Evolutionary conservation across 768 basidiomycete species (phyloP).

Genomic region (Kwoniella sp.): DNA sequence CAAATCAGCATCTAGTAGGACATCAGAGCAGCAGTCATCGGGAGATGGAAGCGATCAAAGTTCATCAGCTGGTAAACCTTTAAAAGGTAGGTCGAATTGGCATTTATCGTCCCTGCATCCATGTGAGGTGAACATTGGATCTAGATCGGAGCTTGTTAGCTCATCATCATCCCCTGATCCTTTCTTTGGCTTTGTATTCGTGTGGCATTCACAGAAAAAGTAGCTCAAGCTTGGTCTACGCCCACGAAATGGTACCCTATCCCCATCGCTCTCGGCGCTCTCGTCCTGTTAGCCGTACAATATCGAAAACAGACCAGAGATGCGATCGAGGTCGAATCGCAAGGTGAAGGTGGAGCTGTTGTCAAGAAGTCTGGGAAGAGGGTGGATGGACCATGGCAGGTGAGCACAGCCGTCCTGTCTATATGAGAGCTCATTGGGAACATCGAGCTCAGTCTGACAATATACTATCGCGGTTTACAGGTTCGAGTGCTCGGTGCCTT

Average conservation of each 20-base stretch:
- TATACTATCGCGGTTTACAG: constrained; percentile 50
- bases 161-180: neutral
- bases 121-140: neutral
- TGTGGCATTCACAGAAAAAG: constrained; percentile 8
- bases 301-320: constrained; percentile 38
- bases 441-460: neutral
- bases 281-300: constrained; percentile 64
- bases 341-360: constrained; percentile 48
- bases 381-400: constrained; percentile 91
- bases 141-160: neutral
- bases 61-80: constrained; percentile 13
- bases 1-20: constrained; percentile 9
- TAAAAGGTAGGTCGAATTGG: constrained; percentile 21
- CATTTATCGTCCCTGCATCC: too few relatives aligned
- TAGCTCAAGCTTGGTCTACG: constrained; percentile 60
- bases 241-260: constrained; percentile 95
- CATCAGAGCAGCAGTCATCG: neutral
- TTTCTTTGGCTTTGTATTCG: neutral
- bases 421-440: too few relatives aligned
- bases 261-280: constrained; percentile 82
- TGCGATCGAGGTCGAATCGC: constrained; percentile 43
- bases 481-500: constrained; percentile 96
- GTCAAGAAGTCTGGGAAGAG: constrained; percentile 39
- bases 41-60: neutral
- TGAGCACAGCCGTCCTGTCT: constrained; percentile 56